phyloP scores from a whole-genome alignment of 1,139 yeast genomes.

The Blastobotrys malaysiensis region DNA sequence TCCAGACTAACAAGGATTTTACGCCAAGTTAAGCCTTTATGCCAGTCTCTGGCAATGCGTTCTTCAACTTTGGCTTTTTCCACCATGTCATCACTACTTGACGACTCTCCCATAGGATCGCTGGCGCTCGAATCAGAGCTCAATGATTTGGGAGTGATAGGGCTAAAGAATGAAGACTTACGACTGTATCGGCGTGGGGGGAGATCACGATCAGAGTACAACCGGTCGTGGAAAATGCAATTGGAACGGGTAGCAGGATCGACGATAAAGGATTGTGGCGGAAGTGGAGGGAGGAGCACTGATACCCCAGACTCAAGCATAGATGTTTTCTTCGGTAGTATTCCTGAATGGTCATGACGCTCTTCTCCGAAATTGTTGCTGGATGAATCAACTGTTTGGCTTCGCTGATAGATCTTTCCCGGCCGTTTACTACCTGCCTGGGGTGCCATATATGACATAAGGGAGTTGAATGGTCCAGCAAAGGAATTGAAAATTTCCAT shows the following conservation, averaged over 20 bases:
- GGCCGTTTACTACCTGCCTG: constrained; percentile 29
- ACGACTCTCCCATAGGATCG: constrained; percentile 6
- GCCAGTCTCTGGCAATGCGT: constrained; percentile 84
- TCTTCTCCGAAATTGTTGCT: constrained; percentile 1
- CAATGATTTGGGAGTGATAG: constrained; percentile 5
- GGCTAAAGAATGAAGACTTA: constrained; percentile 21
- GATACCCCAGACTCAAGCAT: constrained; percentile 80
- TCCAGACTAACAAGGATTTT: constrained; percentile 79
- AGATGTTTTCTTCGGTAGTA: constrained; percentile 62
- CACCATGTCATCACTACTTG: constrained; percentile 22
- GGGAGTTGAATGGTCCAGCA: constrained; percentile 15
- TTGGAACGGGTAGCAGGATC: constrained; percentile 57
- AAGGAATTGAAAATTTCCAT: constrained; percentile 11
- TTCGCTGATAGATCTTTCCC: constrained; percentile 30
- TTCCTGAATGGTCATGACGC: constrained; percentile 19
- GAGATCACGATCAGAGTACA: constrained; percentile 58
- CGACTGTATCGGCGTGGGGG: constrained; percentile 43
- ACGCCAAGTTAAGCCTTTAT: constrained; percentile 80
- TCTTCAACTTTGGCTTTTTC: constrained; percentile 57
- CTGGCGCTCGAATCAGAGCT: constrained; percentile 1
- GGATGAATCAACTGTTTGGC: constrained; percentile 27
- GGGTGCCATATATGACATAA: constrained; percentile 32
- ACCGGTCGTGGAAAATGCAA: constrained; percentile 70
- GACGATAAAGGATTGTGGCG: constrained; percentile 61
- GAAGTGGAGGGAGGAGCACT: constrained; percentile 80